Percentiles rank a stretch among this genome's conserved stretches.
phyloP scores from a whole-genome alignment of 345 rosid genomes.

The Leavenworthia alabamica region DNA sequence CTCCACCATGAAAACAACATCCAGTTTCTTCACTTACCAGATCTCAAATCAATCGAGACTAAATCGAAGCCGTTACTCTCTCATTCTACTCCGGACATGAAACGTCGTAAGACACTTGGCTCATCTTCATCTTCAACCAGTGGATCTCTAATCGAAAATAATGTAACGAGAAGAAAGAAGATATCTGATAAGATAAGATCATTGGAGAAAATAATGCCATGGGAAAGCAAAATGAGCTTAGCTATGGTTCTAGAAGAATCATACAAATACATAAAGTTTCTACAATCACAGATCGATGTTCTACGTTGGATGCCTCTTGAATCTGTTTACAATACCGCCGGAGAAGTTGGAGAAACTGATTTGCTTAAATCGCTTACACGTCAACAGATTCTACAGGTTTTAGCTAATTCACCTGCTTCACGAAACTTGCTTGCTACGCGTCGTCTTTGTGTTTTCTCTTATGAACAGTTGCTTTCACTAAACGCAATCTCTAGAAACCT shows the following conservation, averaged over 20 bases:
- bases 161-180: conserved; percentile 20
- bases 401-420: conserved; percentile 42
- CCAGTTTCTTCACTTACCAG: conserved; percentile 16
- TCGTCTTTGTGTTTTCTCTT: conserved; percentile 39
- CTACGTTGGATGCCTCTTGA: conserved; percentile 47
- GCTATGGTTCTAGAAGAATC: conserved; percentile 52
- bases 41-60: conserved; percentile 10
- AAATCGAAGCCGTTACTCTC: not conserved
- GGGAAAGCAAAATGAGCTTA: conserved; percentile 47
- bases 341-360: not conserved
- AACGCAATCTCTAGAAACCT: conserved; percentile 21
- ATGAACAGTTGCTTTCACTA: conserved; percentile 45
- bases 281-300: conserved; percentile 48
- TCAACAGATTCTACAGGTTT: conserved; percentile 44
- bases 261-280: conserved; percentile 46
- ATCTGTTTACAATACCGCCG: conserved; percentile 6
- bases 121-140: not conserved
- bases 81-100: not conserved
- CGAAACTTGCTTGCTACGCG: conserved; percentile 39
- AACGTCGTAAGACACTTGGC: not conserved
- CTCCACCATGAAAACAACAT: not conserved
- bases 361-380: conserved; percentile 30
- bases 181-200: conserved; percentile 43
- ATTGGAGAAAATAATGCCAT: conserved; percentile 57
- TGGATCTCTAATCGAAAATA: not conserved